Conservation (phyloP, 306 rosid species). For the Vicia sativa region DNA sequence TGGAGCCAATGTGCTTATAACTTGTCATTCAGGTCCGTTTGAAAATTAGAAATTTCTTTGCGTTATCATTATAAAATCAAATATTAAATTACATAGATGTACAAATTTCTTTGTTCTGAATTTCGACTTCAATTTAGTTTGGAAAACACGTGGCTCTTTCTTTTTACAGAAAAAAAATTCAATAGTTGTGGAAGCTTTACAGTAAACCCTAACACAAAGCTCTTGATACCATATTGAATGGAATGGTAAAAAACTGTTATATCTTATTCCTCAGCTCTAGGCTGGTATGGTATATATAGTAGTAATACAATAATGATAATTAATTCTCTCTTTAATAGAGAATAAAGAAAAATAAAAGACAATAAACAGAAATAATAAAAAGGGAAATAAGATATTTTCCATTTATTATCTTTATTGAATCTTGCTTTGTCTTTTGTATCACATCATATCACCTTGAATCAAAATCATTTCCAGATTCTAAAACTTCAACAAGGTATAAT, state of each 20-base stretch:
- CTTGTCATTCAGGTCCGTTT: constrained; percentile 93
- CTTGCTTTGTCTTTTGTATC: constrained; percentile 5
- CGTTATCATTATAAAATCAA: constrained; percentile 21
- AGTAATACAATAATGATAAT: too few species aligned
- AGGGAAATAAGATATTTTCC: too few species aligned
- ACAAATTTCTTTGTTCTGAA: constrained; percentile 12
- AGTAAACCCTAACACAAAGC: too few species aligned
- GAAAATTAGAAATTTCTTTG: constrained; percentile 16
- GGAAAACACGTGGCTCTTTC: constrained; percentile 29
- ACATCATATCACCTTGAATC: constrained; percentile 22
- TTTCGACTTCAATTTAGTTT: constrained; percentile 29
- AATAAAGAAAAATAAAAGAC: too few species aligned
- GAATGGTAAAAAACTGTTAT: too few species aligned
- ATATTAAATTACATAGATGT: constrained; percentile 32
- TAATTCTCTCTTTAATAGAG: too few species aligned
- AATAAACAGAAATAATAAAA: too few species aligned
- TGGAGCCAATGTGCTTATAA: constrained; percentile 82
- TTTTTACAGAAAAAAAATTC: too few species aligned
- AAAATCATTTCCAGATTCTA: neutral
- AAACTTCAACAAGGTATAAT: constrained; percentile 13
- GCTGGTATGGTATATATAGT: too few species aligned
- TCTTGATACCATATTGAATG: too few species aligned
- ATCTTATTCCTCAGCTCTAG: too few species aligned
- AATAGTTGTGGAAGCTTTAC: too few species aligned
- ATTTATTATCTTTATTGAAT: constrained; percentile 6